Base-by-base conservation (phyloP, 2,329 filamentous ascomycete species). In the Mycosphaerella arachidis region DNA sequence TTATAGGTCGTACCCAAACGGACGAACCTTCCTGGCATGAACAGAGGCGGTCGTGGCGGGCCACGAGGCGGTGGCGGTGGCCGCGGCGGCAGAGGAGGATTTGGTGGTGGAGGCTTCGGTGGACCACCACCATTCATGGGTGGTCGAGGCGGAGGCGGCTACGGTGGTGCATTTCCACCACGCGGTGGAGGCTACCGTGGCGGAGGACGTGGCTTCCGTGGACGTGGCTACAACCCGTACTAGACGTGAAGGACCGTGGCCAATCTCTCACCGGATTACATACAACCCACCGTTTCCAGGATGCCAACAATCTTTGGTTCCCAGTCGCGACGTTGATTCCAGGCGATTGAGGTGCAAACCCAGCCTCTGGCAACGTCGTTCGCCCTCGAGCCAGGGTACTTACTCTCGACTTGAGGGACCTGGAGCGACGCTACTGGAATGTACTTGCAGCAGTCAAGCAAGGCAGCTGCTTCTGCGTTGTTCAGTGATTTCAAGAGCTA, bases 21-120 rank as follows among this genome's bases (percentile, higher is more conserved):
- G 63, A 99, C 94, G 68, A 99, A 99, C 74, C 81, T 99, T 56
- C 94, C 94, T 1, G 94, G 94, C 62, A 93, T 99, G 91, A 89
- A 85, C 68, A 86, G 86, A 37, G 81, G 83, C 30, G 76, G 76
- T 45, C 79, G 80, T 57, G 81, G 84, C 33, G 70, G 72, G 27
- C 62, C 72, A 33, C 70, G 75, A 35, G 72, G 74, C 45, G 72
- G 73, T 56, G 80, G 81, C 53, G 77, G 82, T 63, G 84, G 85
- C 48, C 83, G 81, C 43, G 83, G 81, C 43, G 83, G 88, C 67
- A 75, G 81, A 56, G 76, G 78, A 46, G 62, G 63, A 31, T 66
- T 62, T 60, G 77, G 78, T 20, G 83, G 82, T 58, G 79, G 72
- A 29, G 72, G 40, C 40, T 43, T 43, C 16, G 40, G 68, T 52